Evolutionary conservation across 2,329 filamentous ascomycete genomes (phyloP).

Genomic region (Phyllosticta citriasiana): DNA sequence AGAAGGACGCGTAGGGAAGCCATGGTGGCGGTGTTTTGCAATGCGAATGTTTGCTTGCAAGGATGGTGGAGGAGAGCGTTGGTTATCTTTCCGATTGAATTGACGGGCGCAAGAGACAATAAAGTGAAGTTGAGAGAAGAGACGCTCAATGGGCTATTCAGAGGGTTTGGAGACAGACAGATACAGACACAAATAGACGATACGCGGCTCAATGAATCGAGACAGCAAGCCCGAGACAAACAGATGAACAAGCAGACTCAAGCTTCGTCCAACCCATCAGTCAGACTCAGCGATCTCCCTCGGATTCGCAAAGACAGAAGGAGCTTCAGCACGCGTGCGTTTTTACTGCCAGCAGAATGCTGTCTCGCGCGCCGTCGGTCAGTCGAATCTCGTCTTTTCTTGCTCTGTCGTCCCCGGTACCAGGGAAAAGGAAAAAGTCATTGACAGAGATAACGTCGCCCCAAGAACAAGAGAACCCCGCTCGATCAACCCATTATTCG

Average conservation of each 20-base stretch:
- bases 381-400: background rate
- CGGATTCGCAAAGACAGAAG: no score
- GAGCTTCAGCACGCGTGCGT: no score
- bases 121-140: background rate
- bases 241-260: no score
- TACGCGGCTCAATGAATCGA: background rate
- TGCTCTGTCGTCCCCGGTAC: no score
- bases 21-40: background rate
- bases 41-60: background rate
- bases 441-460: background rate
- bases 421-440: background rate
- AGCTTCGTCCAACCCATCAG: no score
- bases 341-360: background rate
- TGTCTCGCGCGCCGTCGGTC: background rate
- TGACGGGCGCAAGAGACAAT: background rate
- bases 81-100: background rate
- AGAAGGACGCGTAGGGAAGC: background rate
- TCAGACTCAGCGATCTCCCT: no score
- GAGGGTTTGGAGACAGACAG: no score
- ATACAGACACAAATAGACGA: background rate
- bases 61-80: background rate
- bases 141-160: background rate
- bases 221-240: background rate
- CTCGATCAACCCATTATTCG: background rate
- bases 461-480: background rate